phyloP scores from a whole-genome alignment of 805 yeast genomes.

The Priceomyces castillae region DNA sequence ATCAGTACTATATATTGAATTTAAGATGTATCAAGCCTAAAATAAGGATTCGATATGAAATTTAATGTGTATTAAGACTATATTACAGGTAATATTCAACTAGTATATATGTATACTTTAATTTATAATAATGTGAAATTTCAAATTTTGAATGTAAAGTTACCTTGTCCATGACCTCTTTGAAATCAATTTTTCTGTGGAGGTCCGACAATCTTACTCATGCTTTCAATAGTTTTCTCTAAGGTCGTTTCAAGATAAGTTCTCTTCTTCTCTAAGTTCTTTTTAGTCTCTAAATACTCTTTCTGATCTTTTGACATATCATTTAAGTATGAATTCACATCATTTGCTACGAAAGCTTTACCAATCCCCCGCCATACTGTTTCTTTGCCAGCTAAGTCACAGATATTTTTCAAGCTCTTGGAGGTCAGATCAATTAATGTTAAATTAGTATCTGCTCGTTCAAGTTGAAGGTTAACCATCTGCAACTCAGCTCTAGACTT shows the following conservation, averaged over 20 bases:
- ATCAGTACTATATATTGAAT: too few species aligned
- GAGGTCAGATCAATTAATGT: conserved; percentile 56
- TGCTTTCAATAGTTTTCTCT: conserved; percentile 64
- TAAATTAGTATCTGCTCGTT: conserved; percentile 47
- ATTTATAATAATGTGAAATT: too few species aligned
- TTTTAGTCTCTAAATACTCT: conserved; percentile 55
- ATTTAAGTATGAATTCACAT: conserved; percentile 44
- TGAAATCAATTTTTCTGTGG: conserved; percentile 1
- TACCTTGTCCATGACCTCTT: not conserved
- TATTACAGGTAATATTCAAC: too few species aligned
- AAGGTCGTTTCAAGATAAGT: conserved; percentile 72
- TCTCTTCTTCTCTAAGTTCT: conserved; percentile 64
- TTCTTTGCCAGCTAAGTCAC: conserved; percentile 38
- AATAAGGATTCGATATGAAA: too few species aligned
- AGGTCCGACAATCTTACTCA: conserved; percentile 46
- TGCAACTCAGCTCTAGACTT: conserved; percentile 59
- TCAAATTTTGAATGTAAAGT: too few species aligned
- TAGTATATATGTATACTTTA: too few species aligned
- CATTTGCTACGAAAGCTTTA: conserved; percentile 58
- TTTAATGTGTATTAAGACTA: too few species aligned
- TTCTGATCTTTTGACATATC: conserved; percentile 51
- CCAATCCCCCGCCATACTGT: conserved; percentile 86
- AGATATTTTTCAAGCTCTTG: conserved; percentile 46
- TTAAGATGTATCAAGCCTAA: too few species aligned
- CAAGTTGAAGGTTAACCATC: conserved; percentile 51